Conservation (phyloP, 495 filamentous ascomycete species). For the Poronia punctata region DNA sequence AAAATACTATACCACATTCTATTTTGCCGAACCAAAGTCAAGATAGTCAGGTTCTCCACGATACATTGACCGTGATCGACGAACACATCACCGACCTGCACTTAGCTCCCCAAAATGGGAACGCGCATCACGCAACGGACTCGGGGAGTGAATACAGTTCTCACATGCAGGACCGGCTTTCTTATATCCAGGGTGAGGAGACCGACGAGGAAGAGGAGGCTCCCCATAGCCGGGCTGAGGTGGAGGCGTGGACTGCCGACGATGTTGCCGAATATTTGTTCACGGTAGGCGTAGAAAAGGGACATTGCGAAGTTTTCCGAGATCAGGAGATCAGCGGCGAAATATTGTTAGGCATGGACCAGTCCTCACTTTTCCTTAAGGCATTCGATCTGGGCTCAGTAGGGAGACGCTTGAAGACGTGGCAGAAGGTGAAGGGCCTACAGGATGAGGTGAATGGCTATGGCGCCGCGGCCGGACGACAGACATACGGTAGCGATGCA, state of each 20-base stretch:
- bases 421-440: slow-evolving; percentile 84
- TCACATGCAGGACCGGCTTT: slow-evolving; percentile 66
- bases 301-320: slow-evolving; percentile 86
- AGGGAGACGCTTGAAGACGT: slow-evolving; percentile 81
- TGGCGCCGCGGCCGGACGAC: slow-evolving; percentile 29
- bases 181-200: slow-evolving; percentile 85
- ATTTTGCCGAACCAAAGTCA: slow-evolving; percentile 28
- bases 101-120: slow-evolving; percentile 52
- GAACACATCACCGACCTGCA: slow-evolving; percentile 95
- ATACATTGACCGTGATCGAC: slow-evolving; percentile 94
- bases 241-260: slow-evolving; percentile 65
- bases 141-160: slow-evolving; percentile 87
- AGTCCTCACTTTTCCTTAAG: slow-evolving; percentile 86
- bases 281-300: slow-evolving; percentile 67
- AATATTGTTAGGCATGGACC: slow-evolving; percentile 89
- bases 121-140: slow-evolving; percentile 57
- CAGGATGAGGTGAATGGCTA: slow-evolving; percentile 68
- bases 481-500: slow-evolving; percentile 47
- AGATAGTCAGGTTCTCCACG: slow-evolving; percentile 84
- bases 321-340: slow-evolving; percentile 96
- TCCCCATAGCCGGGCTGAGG: slow-evolving; percentile 53
- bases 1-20: slow-evolving; percentile 16
- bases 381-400: slow-evolving; percentile 92
- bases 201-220: slow-evolving; percentile 64
- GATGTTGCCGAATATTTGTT: slow-evolving; percentile 84